Percentiles rank a stretch among this genome's conserved stretches.
These are phyloP conservation scores for Komagataea norvegica DNA, from an alignment of 1,139 yeast genomes.

Conservation along the genomic window DNA sequence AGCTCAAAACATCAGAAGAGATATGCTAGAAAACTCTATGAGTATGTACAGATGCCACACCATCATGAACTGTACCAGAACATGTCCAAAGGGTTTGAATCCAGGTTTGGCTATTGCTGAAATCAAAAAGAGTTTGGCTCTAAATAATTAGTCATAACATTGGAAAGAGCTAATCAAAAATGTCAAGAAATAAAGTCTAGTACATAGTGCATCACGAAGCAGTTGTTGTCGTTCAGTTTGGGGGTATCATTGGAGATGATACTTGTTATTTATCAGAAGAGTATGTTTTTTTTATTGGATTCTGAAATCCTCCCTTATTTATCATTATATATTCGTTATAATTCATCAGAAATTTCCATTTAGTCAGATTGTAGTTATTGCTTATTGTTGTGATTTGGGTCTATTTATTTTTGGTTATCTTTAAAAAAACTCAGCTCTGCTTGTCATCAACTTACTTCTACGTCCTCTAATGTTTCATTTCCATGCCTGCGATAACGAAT, in stretches of 20 bases:
- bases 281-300: too few species aligned
- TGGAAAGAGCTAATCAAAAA: background rate
- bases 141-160: constrained; percentile 23
- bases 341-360: too few species aligned
- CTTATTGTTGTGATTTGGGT: too few species aligned
- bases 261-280: constrained; percentile 6
- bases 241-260: constrained; percentile 4
- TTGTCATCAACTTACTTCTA: too few species aligned
- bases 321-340: constrained; percentile 9
- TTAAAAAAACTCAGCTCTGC: too few species aligned
- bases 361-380: background rate
- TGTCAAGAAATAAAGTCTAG: background rate
- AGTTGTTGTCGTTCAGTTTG: background rate
- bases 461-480: background rate
- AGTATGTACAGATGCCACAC: constrained; percentile 98
- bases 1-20: constrained; percentile 76
- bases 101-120: constrained; percentile 98
- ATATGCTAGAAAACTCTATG: constrained; percentile 94
- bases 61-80: constrained; percentile 95
- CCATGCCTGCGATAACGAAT: constrained; percentile 1
- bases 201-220: constrained; percentile 1
- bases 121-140: constrained; percentile 90
- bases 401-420: too few species aligned
- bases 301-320: constrained; percentile 2
- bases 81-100: constrained; percentile 98